Evolutionary conservation across 176 grass and related monocot genomes (phyloP), one percentile per base, ranked within the genome.

Genomic region (Musa schizocarpa): DNA sequence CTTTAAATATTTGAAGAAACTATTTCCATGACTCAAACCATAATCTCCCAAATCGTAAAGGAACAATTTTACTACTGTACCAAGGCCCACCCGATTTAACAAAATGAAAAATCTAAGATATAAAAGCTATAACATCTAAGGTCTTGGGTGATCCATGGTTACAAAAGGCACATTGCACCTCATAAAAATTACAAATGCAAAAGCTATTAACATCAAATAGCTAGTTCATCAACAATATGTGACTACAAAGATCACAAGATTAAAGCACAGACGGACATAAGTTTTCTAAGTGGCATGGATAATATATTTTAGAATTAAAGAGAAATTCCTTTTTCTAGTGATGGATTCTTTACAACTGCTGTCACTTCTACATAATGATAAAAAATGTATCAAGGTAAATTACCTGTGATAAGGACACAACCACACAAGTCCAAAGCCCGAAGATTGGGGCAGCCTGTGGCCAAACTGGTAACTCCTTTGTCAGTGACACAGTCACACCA

Each of bases 351-450:
- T 43, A 43, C 34, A 43, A 43, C 34, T 43, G 6, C 13, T 61
- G 17, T 61, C 57, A 21, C 14, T 20, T 61, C 57, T 61, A n/a
- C 14, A 21, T n/a, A 13, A 12, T 13, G 17, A 29, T 16, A 68
- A 54, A 17, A 0, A 17, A 14, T 54, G 17, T 11, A 17, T 21
- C 4, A 5, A 34, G 25, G 3, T n/a, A 43, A 58, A 75, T 58
- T 75, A 75, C 73, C 73, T 34, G 73, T 75, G 16, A 75, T 75
- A n/a, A 75, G 73, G 26, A 75, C 14, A 59, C 73, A 75, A 43
- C 73, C 73, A 49, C 73, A 75, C 24, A 75, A 61, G 26, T 75
- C 73, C 54, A 75, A 58, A 43, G 54, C 25, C 55, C 55, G 25
- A 10, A 75, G 73, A 49, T 75, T 26, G n/a, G 73, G 73, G 73